Base-by-base conservation (phyloP, 768 basidiomycete species). In the Leucogyrophana mollusca region DNA sequence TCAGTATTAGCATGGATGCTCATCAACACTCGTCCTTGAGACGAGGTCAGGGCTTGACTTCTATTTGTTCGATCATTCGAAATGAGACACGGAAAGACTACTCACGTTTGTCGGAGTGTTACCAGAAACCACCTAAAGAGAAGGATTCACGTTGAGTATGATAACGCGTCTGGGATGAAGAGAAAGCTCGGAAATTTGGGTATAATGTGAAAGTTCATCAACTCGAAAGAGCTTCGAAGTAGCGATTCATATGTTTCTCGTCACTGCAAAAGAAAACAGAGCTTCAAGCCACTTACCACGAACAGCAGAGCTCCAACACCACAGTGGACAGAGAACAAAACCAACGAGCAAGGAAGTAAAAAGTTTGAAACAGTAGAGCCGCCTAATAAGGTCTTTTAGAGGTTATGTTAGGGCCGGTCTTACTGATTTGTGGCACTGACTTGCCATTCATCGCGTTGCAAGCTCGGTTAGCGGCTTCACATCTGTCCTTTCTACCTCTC, bases 1-100 rank as follows among this genome's bases (percentile, higher is more conserved):
- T 80, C 89, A 91, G 87, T 77, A 90, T 91, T 90, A 91, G 88
- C 88, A 91, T 90, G 88, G 86, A 76, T 68, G 65, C 71, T 88
- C 87, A 74, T 87, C 85, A 86, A 73, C 65, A 58, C 73, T 69
- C 65, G 74, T 85, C 84, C 84, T 76, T 79, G 47, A 80, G 83
- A 87, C 77, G 67, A 70, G 73, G 66, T 90, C 82, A 84, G 88
- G 72, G 87, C 88, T 91, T 90, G 88, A 90, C 88, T 89, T 86
- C 87, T 90, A 79, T 81, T 73, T 80, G 62, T 76, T 81, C 74
- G 57, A 88, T 85, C 88, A 80, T 58, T 68, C 55, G 49, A 55
- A 46, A 46, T 47, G 20, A 10, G 9, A 6, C 42, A 40, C 5
- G 52, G 51, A 55, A 35, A 40, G 4, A 16, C 45, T 27, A 66